Evolutionary conservation across 2,329 filamentous ascomycete species (phyloP).

Genomic region (Aspergillus hortae): DNA sequence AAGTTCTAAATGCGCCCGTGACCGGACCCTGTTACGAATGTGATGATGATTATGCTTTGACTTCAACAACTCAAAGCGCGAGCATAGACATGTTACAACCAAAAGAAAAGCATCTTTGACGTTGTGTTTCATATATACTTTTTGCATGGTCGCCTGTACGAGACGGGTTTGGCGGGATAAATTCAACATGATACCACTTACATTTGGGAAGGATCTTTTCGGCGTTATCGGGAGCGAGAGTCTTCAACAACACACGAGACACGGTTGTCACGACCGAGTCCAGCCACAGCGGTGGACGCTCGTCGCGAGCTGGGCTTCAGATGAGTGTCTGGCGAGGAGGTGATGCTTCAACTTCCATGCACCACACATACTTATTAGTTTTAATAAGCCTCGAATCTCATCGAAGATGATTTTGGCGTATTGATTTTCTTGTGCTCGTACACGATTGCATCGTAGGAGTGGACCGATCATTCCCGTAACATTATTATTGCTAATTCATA

Average conservation of each 20-base stretch:
- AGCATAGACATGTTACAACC: constrained; percentile 36
- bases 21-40: constrained; percentile 36
- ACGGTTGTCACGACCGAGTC: constrained; percentile 1
- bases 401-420: background rate
- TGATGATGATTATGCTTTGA: constrained; percentile 45
- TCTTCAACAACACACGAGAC: constrained; percentile 34
- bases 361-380: background rate
- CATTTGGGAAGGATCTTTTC: constrained; percentile 38
- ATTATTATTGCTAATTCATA: no score
- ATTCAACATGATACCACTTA: constrained; percentile 51
- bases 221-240: constrained; percentile 41
- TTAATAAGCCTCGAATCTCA: no score
- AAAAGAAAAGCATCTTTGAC: constrained; percentile 26
- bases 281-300: constrained; percentile 2
- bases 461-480: no score
- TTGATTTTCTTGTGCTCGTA: background rate
- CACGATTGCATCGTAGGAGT: no score
- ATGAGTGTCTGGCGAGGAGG: constrained; percentile 11
- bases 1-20: constrained; percentile 65
- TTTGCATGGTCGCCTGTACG: constrained; percentile 36
- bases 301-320: constrained; percentile 10
- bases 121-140: constrained; percentile 29
- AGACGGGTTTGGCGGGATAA: constrained; percentile 38
- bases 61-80: constrained; percentile 51
- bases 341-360: constrained; percentile 1